phyloP scores from a whole-genome alignment of 108 stramenopile species.

The Cyclostephanos tholiformis region DNA sequence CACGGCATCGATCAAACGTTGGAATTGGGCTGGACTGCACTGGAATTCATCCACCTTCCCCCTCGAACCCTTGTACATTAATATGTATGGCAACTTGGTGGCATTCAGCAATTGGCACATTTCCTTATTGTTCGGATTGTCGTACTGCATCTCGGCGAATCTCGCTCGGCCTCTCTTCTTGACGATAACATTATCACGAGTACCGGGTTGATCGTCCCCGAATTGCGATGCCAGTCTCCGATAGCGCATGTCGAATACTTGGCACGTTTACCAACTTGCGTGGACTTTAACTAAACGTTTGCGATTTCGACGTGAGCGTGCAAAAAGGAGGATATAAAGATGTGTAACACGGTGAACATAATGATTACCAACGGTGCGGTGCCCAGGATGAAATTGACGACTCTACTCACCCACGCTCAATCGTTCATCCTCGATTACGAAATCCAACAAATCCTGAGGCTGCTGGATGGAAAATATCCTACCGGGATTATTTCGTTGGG shows the following conservation, averaged over 20 bases:
- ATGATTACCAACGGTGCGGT: too few relatives aligned
- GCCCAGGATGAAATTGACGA: not conserved
- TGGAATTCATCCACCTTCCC: constrained; percentile 48
- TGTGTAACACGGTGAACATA: not conserved
- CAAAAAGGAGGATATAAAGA: not conserved
- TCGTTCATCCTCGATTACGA: constrained; percentile 51
- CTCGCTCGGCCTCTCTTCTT: constrained; percentile 15
- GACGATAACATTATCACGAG: too few relatives aligned
- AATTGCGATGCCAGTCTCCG: constrained; percentile 31
- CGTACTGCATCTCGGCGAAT: constrained; percentile 55
- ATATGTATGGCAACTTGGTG: constrained; percentile 45
- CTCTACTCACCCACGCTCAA: constrained; percentile 37
- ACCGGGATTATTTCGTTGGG: constrained; percentile 1
- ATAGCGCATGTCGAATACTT: constrained; percentile 42
- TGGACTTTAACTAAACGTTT: constrained; percentile 37
- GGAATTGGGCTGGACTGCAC: constrained; percentile 37
- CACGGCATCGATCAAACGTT: constrained; percentile 40
- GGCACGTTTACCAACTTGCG: constrained; percentile 52
- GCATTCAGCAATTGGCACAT: constrained; percentile 46
- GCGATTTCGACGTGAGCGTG: not conserved
- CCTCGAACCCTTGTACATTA: constrained; percentile 37
- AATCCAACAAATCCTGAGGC: constrained; percentile 54
- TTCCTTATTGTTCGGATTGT: constrained; percentile 40
- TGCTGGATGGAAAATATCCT: constrained; percentile 31
- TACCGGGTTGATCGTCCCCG: too few relatives aligned